Percentiles rank a stretch among this genome's conserved stretches.
These are phyloP conservation scores for Pseudogymnoascus sp. DNA, from an alignment of 2,329 filamentous ascomycete species.

Conservation along the genomic window DNA sequence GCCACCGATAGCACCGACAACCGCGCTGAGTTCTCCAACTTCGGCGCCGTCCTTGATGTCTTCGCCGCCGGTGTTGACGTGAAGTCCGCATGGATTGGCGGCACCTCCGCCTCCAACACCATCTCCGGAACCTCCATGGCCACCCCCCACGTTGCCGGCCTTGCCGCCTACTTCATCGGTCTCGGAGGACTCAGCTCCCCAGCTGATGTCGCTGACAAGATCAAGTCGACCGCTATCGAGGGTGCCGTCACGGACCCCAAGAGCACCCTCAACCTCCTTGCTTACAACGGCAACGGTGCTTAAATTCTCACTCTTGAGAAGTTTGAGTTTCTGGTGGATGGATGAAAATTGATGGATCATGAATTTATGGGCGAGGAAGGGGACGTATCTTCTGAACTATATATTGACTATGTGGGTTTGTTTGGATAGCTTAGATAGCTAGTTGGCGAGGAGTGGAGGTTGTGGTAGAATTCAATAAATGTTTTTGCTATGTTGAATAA, in stretches of 20 bases:
- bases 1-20: conserved; percentile 34
- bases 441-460: neutral
- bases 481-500: neutral
- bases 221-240: conserved; percentile 35
- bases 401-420: neutral
- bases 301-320: conserved; percentile 14
- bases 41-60: conserved; percentile 40
- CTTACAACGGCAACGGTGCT: conserved; percentile 43
- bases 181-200: conserved; percentile 37
- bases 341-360: neutral
- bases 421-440: neutral
- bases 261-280: conserved; percentile 43
- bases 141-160: conserved; percentile 49
- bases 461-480: neutral
- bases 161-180: conserved; percentile 50
- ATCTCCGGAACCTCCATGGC: conserved; percentile 56
- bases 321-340: neutral
- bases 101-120: conserved; percentile 36
- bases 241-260: conserved; percentile 33
- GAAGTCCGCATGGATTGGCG: conserved; percentile 38
- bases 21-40: conserved; percentile 41
- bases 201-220: conserved; percentile 38
- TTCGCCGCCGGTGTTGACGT: conserved; percentile 41
- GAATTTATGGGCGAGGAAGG: neutral
- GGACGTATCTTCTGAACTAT: neutral